Evolutionary conservation across 306 rosid species (phyloP).

Genomic region (Prunus mira): DNA sequence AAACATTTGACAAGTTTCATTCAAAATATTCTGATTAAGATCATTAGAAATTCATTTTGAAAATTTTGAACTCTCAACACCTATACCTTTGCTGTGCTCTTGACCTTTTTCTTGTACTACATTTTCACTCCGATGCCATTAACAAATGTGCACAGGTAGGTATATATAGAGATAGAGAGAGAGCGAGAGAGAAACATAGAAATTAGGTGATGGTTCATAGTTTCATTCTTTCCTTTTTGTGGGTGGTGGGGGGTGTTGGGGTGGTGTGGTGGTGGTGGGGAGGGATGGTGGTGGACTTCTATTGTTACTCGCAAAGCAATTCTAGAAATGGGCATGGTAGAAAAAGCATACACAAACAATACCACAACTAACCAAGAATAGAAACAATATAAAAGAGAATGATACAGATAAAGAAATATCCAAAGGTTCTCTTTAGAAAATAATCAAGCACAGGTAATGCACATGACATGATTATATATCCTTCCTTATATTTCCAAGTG

Average conservation of each 20-base stretch:
- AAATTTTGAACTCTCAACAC: background rate
- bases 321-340: background rate
- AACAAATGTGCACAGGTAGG: background rate
- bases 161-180: background rate
- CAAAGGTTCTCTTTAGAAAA: background rate
- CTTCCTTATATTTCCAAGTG: background rate
- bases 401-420: background rate
- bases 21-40: background rate
- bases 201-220: background rate
- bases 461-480: background rate
- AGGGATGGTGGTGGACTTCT: background rate
- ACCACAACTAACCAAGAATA: background rate
- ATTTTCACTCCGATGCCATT: background rate
- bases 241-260: rapidly evolving
- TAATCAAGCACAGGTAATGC: background rate
- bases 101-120: background rate
- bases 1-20: too few species aligned
- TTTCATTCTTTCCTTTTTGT: background rate
- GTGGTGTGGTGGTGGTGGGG: rapidly evolving
- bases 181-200: background rate
- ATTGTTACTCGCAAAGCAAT: background rate
- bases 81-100: background rate
- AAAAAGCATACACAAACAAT: background rate
- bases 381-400: background rate
- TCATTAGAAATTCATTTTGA: background rate